Evolutionary conservation across 805 yeast genomes (phyloP).

Genomic region (Saturnispora kantuleensis): DNA sequence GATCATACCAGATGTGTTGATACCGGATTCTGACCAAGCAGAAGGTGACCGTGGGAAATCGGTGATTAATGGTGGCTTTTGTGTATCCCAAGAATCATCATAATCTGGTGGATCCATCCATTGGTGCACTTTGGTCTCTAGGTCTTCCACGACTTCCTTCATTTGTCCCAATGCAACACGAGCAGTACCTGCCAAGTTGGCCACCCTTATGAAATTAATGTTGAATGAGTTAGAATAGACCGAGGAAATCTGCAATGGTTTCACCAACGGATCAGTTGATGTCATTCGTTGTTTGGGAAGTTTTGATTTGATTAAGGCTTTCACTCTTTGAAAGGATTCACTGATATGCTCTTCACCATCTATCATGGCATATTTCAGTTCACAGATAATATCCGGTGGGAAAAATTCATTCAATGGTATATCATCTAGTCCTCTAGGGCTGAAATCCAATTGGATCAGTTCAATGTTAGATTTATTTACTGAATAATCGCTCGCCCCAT

Average conservation of each 20-base stretch:
- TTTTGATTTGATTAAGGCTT: constrained; percentile 4
- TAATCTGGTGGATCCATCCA: no score
- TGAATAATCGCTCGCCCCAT: no score
- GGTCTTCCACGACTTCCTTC: not conserved
- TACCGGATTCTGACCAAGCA: no score
- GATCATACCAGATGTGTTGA: no score
- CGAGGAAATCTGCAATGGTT: constrained; percentile 3
- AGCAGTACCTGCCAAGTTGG: constrained; percentile 5
- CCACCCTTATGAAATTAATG: constrained; percentile 1
- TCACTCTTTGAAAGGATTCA: not conserved
- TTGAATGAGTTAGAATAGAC: not conserved
- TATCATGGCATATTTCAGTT: not conserved
- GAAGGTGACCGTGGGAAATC: no score
- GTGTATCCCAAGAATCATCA: no score
- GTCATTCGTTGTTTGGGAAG: constrained; percentile 6
- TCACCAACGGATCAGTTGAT: constrained; percentile 1
- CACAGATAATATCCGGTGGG: constrained; percentile 4
- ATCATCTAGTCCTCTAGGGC: not conserved
- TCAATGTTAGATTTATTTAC: no score
- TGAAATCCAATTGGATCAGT: not conserved
- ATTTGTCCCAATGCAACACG: constrained; percentile 1
- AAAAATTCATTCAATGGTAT: not conserved
- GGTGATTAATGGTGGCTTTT: no score
- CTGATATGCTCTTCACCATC: not conserved
- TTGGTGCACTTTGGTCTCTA: not conserved